A percentile compares a stretch with the other conserved stretches of the same genome.
These are phyloP conservation scores for Pyrus betulifolia DNA, from an alignment of 306 rosid species.

Conservation along the genomic window DNA sequence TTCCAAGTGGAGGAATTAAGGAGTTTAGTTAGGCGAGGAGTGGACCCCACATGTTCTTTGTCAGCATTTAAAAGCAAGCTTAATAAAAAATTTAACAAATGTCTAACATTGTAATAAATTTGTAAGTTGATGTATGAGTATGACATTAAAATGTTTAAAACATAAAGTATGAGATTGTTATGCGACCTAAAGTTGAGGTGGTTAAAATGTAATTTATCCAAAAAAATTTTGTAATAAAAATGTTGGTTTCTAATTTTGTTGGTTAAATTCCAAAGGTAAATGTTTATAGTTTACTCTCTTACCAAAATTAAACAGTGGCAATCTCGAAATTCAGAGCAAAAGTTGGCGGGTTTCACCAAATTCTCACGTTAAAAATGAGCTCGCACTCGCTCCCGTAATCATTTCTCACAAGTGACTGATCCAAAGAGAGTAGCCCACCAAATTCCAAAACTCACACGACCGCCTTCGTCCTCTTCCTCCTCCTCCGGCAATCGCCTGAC, in stretches of 20 bases:
- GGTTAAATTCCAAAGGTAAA: neutral
- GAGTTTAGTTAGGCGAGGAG: too few species aligned
- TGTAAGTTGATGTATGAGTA: too few species aligned
- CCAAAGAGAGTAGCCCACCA: neutral
- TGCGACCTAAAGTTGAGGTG: too few species aligned
- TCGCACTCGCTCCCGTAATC: neutral
- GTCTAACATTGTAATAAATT: too few species aligned
- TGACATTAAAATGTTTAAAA: too few species aligned
- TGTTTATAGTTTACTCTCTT: neutral
- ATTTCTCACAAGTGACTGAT: neutral
- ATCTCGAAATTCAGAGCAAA: neutral
- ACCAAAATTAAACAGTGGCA: neutral
- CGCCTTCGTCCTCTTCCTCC: neutral
- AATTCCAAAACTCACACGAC: neutral
- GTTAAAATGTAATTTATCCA: too few species aligned
- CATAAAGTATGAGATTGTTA: too few species aligned
- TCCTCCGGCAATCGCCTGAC: neutral
- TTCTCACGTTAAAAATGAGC: neutral
- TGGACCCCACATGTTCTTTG: too few species aligned
- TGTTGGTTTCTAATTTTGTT: neutral
- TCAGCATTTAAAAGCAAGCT: too few species aligned
- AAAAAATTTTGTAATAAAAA: too few species aligned
- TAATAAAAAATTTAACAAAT: too few species aligned
- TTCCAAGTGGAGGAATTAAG: too few species aligned
- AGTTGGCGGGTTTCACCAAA: neutral